These are phyloP conservation scores for Phaseolus coccineus DNA, from an alignment of 331 rosid genomes.

Conservation along the genomic window DNA sequence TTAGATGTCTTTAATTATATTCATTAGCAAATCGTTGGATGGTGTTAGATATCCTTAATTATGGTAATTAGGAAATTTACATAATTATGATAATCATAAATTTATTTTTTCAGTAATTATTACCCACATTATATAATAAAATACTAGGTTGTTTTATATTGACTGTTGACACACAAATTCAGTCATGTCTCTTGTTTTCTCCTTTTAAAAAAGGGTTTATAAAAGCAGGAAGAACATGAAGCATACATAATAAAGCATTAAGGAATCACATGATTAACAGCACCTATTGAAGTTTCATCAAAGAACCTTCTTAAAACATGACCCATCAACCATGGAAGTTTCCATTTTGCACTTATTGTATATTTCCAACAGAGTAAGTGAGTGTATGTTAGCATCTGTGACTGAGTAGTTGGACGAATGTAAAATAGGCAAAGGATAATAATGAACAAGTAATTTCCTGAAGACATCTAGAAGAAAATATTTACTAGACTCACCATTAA, in stretches of 20 bases:
- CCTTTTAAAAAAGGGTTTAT: neutral
- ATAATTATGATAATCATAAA: no score
- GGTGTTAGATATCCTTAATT: neutral
- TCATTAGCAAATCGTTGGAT: neutral
- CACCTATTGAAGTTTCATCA: neutral
- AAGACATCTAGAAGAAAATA: conserved; percentile 38
- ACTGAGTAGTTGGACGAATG: neutral
- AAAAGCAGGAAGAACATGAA: conserved; percentile 17
- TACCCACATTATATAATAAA: neutral
- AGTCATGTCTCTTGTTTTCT: neutral
- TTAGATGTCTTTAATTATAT: neutral
- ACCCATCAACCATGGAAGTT: conserved; percentile 25
- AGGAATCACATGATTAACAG: conserved; percentile 24
- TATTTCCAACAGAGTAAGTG: neutral
- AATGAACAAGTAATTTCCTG: conserved; percentile 26
- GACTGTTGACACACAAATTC: neutral
- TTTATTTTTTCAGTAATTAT: neutral
- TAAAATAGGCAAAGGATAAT: conserved; percentile 12
- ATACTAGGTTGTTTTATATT: neutral
- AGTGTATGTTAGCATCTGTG: no score
- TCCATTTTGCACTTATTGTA: neutral
- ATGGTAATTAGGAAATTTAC: neutral
- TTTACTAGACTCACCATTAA: conserved; percentile 70
- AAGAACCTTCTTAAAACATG: conserved; percentile 18
- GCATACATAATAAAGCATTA: conserved; percentile 12